Percentiles rank a stretch among this genome's conserved stretches.
These are phyloP conservation scores for Phalaenopsis equestris DNA, from an alignment of 106 monocot species.

Conservation along the genomic window DNA sequence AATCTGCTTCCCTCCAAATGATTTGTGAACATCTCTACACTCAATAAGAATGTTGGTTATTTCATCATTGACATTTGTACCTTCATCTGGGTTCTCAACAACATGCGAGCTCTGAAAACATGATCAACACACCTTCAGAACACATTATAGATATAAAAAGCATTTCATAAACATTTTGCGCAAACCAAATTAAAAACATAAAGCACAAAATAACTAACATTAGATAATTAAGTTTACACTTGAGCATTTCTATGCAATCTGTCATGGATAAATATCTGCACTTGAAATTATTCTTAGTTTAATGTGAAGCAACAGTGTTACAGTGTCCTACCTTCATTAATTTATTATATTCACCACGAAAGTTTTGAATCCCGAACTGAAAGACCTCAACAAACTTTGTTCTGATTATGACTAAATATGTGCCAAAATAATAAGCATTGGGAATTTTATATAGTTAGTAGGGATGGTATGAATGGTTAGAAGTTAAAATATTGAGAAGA, in stretches of 20 bases:
- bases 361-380: not conserved
- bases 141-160: not conserved
- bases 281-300: not conserved
- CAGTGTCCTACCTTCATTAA: not conserved
- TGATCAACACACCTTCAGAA: not conserved
- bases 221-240: not conserved
- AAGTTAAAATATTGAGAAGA: not conserved
- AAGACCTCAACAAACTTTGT: not conserved
- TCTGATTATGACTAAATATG: not conserved
- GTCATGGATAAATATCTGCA: not conserved
- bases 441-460: not conserved
- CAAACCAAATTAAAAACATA: not conserved
- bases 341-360: not conserved
- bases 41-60: conserved; percentile 61
- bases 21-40: conserved; percentile 86
- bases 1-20: conserved; percentile 85
- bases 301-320: not conserved
- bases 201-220: not conserved
- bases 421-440: not conserved
- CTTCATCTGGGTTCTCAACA: conserved; percentile 22
- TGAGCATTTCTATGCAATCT: not conserved
- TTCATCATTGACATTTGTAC: conserved; percentile 21
- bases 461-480: not conserved
- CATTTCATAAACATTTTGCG: not conserved
- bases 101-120: conserved; percentile 28